A percentile compares a stretch with the other conserved stretches of the same genome.
These are phyloP conservation scores for Leptographium radiaticola DNA, from an alignment of 2,329 filamentous ascomycete genomes.

Conservation along the genomic window DNA sequence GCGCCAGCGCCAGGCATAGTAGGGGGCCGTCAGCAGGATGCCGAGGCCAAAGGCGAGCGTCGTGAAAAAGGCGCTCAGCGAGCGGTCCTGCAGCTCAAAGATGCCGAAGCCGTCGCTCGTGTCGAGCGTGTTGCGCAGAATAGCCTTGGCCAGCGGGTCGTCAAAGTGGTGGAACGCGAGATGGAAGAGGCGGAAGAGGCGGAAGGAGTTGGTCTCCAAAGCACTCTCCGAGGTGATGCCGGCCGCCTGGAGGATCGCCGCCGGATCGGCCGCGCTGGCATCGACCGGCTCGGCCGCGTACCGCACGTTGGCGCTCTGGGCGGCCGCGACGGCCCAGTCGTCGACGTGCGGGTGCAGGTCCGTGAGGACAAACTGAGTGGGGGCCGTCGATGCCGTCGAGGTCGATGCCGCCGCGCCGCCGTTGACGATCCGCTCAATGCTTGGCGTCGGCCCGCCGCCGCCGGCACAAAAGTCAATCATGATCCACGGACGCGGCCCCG, in stretches of 20 bases:
- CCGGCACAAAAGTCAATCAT: slow-evolving; percentile 69
- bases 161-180: slow-evolving; percentile 68
- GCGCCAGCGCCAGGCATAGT: slow-evolving; percentile 38
- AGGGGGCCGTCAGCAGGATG: slow-evolving; percentile 36
- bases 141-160: slow-evolving; percentile 44
- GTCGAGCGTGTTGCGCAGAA: slow-evolving; percentile 50
- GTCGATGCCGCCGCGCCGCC: slow-evolving; percentile 16
- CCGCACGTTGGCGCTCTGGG: slow-evolving; percentile 39
- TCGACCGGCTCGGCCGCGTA: slow-evolving; percentile 52
- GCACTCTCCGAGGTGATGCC: neutral
- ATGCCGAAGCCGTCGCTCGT: slow-evolving; percentile 57
- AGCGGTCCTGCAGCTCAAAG: slow-evolving; percentile 61
- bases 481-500: slow-evolving; percentile 27
- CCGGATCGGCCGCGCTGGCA: slow-evolving; percentile 44
- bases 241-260: slow-evolving; percentile 24
- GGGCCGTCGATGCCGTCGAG: neutral
- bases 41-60: slow-evolving; percentile 38
- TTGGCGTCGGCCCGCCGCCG: slow-evolving; percentile 56
- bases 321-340: slow-evolving; percentile 42
- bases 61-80: slow-evolving; percentile 38
- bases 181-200: slow-evolving; percentile 55
- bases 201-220: neutral
- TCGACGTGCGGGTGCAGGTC: slow-evolving; percentile 52
- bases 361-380: slow-evolving; percentile 45
- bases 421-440: slow-evolving; percentile 49